Evolutionary conservation across 805 yeast genomes (phyloP).

Genomic region (Ogataea naganishii): DNA sequence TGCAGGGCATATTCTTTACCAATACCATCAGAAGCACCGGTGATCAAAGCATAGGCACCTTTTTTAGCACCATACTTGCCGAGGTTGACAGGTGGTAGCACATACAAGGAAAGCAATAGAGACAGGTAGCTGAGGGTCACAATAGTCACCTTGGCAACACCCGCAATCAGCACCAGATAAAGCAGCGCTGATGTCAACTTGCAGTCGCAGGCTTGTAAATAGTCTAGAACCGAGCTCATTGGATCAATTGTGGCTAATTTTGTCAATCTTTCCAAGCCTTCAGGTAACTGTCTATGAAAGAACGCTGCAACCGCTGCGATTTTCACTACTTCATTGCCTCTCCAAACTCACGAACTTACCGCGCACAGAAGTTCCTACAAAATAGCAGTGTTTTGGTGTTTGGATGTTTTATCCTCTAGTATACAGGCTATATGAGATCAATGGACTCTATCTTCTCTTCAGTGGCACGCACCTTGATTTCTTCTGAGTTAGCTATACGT

Average conservation of each 20-base stretch:
- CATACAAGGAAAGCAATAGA: constrained; percentile 50
- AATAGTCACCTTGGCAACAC: constrained; percentile 50
- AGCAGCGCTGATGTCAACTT: constrained; percentile 3
- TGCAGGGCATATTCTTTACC: constrained; percentile 89
- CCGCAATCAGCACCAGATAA: constrained; percentile 39
- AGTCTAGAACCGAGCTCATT: neutral
- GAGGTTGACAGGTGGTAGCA: constrained; percentile 54
- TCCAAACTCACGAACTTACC: constrained; percentile 1
- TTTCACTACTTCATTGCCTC: neutral
- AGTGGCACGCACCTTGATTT: constrained; percentile 14
- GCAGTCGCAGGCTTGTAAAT: constrained; percentile 2
- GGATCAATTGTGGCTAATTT: too few species aligned
- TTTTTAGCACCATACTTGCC: constrained; percentile 66
- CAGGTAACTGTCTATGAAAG: neutral
- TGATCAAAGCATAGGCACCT: constrained; percentile 87
- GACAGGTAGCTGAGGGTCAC: constrained; percentile 40
- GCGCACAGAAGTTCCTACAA: neutral
- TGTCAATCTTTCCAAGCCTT: neutral
- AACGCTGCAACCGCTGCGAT: neutral
- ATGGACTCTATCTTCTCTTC: constrained; percentile 44
- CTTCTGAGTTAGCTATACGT: constrained; percentile 18
- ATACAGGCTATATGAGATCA: constrained; percentile 24
- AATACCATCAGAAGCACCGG: constrained; percentile 97
- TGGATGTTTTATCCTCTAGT: constrained; percentile 1
- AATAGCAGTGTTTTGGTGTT: neutral